A percentile compares a stretch with the other conserved stretches of the same genome.
phyloP scores from a whole-genome alignment of 2,329 filamentous ascomycete genomes.

The Emmonsia crescens region DNA sequence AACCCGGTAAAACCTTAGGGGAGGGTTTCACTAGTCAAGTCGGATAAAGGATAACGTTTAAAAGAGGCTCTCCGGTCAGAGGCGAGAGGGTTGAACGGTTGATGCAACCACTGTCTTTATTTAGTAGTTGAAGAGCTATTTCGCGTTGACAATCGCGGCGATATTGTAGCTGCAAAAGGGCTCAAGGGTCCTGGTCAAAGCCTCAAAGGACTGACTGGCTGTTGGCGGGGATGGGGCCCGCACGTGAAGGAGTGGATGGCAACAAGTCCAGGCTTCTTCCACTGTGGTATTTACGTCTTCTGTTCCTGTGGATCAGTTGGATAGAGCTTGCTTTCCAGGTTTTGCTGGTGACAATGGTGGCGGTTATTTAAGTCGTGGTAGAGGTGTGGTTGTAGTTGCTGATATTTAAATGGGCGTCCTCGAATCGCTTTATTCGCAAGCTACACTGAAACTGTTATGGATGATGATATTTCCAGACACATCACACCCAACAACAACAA shows the following conservation, averaged over 20 bases:
- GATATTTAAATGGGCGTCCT: background rate
- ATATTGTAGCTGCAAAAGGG: background rate
- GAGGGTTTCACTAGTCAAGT: background rate
- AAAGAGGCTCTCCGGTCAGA: background rate
- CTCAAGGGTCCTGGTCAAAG: background rate
- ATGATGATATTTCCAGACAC: background rate
- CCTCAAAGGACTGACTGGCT: background rate
- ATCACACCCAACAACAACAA: slow-evolving; percentile 3
- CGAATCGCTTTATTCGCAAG: background rate
- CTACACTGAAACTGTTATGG: background rate
- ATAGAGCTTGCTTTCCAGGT: background rate
- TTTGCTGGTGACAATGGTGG: background rate
- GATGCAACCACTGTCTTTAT: background rate
- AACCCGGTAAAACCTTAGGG: background rate
- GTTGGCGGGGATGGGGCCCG: background rate
- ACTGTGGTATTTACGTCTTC: background rate
- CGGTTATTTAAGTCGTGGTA: background rate
- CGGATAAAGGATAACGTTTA: background rate
- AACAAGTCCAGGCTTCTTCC: background rate
- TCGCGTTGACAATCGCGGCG: background rate
- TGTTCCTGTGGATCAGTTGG: background rate
- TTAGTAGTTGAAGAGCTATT: background rate
- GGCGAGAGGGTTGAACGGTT: background rate
- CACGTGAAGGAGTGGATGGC: background rate
- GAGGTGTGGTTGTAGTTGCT: background rate